These are phyloP conservation scores for Nannochloropsis oceanica DNA, from an alignment of 108 stramenopile genomes.

Conservation along the genomic window DNA sequence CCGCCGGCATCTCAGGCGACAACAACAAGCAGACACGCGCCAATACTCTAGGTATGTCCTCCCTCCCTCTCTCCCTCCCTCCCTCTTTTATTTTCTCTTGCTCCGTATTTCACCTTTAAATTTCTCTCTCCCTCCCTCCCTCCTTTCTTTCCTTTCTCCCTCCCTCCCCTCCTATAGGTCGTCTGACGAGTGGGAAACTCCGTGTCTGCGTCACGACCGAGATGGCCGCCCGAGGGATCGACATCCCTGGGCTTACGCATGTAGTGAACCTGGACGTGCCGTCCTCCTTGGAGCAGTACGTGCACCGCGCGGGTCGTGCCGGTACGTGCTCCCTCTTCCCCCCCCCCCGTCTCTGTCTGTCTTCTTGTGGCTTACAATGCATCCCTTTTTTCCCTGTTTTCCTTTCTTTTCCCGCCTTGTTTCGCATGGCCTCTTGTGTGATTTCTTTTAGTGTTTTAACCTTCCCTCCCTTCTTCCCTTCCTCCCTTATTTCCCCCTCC, in stretches of 20 bases:
- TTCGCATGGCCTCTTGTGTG: no score
- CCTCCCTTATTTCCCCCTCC: no score
- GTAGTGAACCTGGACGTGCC: constrained; percentile 40
- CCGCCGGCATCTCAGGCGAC: background rate
- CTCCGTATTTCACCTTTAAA: no score
- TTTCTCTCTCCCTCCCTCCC: background rate
- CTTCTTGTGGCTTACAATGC: no score
- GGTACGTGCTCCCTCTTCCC: background rate
- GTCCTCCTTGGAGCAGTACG: constrained; percentile 34
- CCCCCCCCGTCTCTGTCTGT: no score
- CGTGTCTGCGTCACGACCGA: constrained; percentile 26
- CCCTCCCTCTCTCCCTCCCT: background rate
- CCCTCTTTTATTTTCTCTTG: no score
- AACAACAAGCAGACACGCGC: background rate
- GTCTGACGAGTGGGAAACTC: background rate
- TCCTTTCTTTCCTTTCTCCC: background rate
- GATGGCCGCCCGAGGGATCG: constrained; percentile 35
- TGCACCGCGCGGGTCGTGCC: constrained; percentile 27
- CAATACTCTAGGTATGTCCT: background rate
- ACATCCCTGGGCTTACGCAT: constrained; percentile 31
- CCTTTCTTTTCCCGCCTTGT: no score
- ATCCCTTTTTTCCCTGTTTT: no score
- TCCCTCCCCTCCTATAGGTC: background rate
- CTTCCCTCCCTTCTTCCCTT: no score
- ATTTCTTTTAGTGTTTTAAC: no score